Conservation (phyloP, 179 eudicot species). For the Actinidia polygama region DNA sequence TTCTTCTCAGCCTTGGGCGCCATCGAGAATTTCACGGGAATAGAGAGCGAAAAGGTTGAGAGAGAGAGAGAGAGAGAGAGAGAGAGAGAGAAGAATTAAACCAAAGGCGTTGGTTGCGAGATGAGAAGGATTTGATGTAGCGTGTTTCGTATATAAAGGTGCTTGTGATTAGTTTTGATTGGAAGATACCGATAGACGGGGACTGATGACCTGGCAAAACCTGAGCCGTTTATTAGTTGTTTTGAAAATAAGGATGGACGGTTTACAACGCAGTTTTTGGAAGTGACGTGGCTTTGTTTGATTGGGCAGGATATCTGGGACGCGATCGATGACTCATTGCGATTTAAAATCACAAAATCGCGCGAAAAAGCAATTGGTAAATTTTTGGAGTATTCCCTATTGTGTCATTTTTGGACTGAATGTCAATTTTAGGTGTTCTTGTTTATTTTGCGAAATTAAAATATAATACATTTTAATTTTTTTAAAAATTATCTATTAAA, state of each 20-base stretch:
- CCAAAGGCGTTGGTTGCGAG: neutral
- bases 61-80: constrained; percentile 6
- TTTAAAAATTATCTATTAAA: no score
- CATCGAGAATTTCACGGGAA: constrained; percentile 25
- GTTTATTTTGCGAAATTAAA: no score
- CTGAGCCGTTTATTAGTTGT: neutral
- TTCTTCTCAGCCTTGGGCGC: constrained; percentile 65
- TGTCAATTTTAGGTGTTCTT: no score
- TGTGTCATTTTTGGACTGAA: no score
- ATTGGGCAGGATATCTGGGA: no score
- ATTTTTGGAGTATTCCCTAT: no score
- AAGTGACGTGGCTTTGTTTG: no score
- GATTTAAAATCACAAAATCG: no score
- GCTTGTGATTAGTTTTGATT: constrained; percentile 16
- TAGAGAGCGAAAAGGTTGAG: neutral
- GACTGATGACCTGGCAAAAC: constrained; percentile 36
- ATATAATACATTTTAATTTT: no score
- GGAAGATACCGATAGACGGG: constrained; percentile 16
- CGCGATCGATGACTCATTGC: no score
- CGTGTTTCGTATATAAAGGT: constrained; percentile 8
- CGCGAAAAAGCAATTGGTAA: no score
- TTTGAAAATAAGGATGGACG: neutral
- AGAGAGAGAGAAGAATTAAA: neutral
- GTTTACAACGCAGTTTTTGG: no score
- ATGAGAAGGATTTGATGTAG: neutral